These are phyloP conservation scores for Phytophthora cactorum DNA, from an alignment of 352 stramenopile genomes.

Conservation along the genomic window DNA sequence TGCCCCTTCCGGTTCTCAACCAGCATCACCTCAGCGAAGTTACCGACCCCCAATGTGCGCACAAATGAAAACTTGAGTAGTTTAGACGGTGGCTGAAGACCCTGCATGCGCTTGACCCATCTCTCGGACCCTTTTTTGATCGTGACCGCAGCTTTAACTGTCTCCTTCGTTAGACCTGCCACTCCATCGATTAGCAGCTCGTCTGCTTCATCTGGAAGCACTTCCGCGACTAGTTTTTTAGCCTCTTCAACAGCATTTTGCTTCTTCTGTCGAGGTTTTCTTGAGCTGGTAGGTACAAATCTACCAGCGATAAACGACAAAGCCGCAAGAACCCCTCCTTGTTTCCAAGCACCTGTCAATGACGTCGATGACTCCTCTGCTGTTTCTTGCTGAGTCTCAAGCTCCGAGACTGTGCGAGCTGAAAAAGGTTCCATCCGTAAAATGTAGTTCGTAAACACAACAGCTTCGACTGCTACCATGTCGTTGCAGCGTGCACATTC, in stretches of 20 bases:
- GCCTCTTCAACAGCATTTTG: constrained; percentile 16
- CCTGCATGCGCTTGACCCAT: constrained; percentile 62
- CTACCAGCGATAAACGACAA: constrained; percentile 49
- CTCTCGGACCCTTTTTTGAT: constrained; percentile 45
- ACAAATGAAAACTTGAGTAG: constrained; percentile 74
- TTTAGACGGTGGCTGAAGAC: constrained; percentile 57
- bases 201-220: constrained; percentile 30
- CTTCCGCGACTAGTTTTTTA: constrained; percentile 29
- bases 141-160: constrained; percentile 31
- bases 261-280: constrained; percentile 20
- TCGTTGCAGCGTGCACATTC: constrained; percentile 58
- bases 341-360: constrained; percentile 40
- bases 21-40: constrained; percentile 84
- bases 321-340: constrained; percentile 47
- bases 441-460: constrained; percentile 66
- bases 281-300: constrained; percentile 21
- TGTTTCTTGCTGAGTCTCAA: constrained; percentile 20
- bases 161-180: constrained; percentile 24
- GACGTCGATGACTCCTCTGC: constrained; percentile 11
- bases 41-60: constrained; percentile 65
- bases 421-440: constrained; percentile 49
- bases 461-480: constrained; percentile 59
- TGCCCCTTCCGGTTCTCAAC: constrained; percentile 48
- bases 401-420: constrained; percentile 40
- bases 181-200: constrained; percentile 36